phyloP scores from a whole-genome alignment of 208 protist genomes.

The Leptomonas pyrrhocoris region DNA sequence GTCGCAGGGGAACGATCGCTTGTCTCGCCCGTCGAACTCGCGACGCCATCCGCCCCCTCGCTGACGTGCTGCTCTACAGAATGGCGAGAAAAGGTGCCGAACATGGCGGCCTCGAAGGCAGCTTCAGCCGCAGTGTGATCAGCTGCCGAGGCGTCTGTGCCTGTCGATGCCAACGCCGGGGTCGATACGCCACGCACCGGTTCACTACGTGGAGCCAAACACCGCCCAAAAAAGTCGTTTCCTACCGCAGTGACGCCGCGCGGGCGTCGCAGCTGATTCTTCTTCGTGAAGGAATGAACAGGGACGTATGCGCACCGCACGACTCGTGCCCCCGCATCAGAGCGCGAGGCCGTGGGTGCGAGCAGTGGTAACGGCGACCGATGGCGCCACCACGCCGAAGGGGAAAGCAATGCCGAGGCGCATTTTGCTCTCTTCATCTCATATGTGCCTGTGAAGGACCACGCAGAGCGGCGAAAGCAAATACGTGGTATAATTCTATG shows the following conservation, averaged over 20 bases:
- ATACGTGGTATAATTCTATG: too few relatives aligned
- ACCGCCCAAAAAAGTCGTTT: neutral
- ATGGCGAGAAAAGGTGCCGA: constrained; percentile 1
- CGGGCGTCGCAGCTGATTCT: neutral
- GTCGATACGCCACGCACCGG: neutral
- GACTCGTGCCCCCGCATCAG: neutral
- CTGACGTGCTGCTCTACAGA: neutral
- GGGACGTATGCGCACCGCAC: neutral
- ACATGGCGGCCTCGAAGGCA: constrained; percentile 24
- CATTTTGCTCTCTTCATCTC: constrained; percentile 12
- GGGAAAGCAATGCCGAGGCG: neutral
- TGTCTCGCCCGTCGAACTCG: neutral
- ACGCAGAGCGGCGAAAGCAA: too few relatives aligned
- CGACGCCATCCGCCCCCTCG: neutral
- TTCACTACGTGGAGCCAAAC: neutral
- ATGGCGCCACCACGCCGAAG: constrained; percentile 2
- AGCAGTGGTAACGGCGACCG: neutral
- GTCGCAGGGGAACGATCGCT: too few relatives aligned
- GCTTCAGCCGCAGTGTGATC: constrained; percentile 3
- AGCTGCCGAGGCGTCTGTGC: neutral
- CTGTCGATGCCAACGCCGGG: neutral
- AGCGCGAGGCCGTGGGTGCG: neutral
- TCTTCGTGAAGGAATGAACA: neutral
- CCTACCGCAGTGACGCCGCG: neutral
- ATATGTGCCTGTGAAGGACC: too few relatives aligned